Base-by-base conservation (phyloP, 371 early-diverging fungal species). In the Basidiobolus meristosporus region DNA sequence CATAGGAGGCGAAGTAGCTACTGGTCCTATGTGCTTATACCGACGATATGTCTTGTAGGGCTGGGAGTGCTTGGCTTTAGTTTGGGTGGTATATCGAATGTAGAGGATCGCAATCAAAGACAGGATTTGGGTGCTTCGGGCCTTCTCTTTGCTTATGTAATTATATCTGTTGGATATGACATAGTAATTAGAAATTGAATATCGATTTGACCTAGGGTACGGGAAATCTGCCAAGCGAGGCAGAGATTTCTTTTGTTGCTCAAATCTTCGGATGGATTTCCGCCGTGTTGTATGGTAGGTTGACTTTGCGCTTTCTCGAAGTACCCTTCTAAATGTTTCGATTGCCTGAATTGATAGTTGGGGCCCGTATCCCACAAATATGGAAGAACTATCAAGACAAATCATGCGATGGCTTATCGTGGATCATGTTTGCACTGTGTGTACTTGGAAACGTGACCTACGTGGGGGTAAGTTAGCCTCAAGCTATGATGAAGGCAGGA, bases 381-480 rank as follows among this genome's bases (percentile, higher is more conserved):
- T 64, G 73, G 51, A 73, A 75, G 51, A 82, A 78, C 47, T 70
- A 65, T 54, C 50, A 62, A 34, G 68, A 69, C 38, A 62, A 74
- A 50, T 76, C 80, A 12, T 68, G 70, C 4, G 70, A 78, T 42
- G 85, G 85, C 0, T 53, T 88, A 21, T 63, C 73, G 10, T 48
- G 81, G 37, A 54, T 57, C 50, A 78, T 88, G 76, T 86, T 88
- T 53, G 43, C 73, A 18, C 74, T 74, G 54, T 80, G 82, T 33
- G 71, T 84, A 15, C 42, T 73, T 16, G 85, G 83, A 29, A 88
- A 88, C 56, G 40, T 74, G 4, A 74, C 82, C 6, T 87, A 74
- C 36, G 50, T 50, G 12, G 51, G 45, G 2, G 36, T 36, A 36
- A 17, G 36, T 34, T 16, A n/a, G n/a, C n/a, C 12, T 34, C 14